A percentile compares a stretch with the other conserved stretches of the same genome.
phyloP scores from a whole-genome alignment of 768 basidiomycete species.

The Mycena belliarum region DNA sequence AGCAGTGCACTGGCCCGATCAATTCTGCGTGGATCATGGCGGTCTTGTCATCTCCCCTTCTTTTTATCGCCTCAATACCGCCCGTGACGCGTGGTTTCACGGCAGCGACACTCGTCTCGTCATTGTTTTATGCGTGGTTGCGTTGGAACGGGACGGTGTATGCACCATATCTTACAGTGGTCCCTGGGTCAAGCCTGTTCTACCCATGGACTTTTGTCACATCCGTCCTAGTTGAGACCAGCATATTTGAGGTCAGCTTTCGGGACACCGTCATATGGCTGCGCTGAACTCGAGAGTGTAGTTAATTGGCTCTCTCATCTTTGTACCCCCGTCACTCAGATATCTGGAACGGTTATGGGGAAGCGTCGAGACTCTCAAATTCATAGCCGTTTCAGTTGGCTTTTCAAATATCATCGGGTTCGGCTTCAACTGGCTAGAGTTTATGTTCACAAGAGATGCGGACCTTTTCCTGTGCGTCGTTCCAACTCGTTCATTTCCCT shows the following conservation, averaged over 20 bases:
- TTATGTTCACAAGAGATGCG: slow-evolving; percentile 63
- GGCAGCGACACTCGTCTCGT: slow-evolving; percentile 55
- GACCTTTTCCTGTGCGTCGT: slow-evolving; percentile 76
- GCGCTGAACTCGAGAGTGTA: slow-evolving; percentile 30
- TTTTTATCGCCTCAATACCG: slow-evolving; percentile 70
- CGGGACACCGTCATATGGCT: slow-evolving; percentile 3
- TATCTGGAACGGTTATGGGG: slow-evolving; percentile 98
- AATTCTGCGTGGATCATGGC: slow-evolving; percentile 54
- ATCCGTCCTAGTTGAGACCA: slow-evolving; percentile 83
- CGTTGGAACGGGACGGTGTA: slow-evolving; percentile 51
- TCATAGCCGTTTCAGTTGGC: slow-evolving; percentile 76
- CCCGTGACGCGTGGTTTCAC: slow-evolving; percentile 78
- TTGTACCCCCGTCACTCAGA: slow-evolving; percentile 79
- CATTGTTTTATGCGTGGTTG: slow-evolving; percentile 66
- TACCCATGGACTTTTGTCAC: slow-evolving; percentile 95
- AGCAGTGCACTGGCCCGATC: slow-evolving; percentile 26
- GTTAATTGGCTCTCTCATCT: slow-evolving; percentile 76
- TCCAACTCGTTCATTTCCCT: slow-evolving; percentile 7
- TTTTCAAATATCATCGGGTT: slow-evolving; percentile 88
- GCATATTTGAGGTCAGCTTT: slow-evolving; percentile 73
- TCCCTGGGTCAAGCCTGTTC: slow-evolving; percentile 80
- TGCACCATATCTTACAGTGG: slow-evolving; percentile 71
- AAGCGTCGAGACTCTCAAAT: slow-evolving; percentile 78
- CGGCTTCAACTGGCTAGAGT: slow-evolving; percentile 88
- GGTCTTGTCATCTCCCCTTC: slow-evolving; percentile 70